Evolutionary conservation across 2,329 filamentous ascomycete species (phyloP).

Genomic region (Pleomassaria siparia): DNA sequence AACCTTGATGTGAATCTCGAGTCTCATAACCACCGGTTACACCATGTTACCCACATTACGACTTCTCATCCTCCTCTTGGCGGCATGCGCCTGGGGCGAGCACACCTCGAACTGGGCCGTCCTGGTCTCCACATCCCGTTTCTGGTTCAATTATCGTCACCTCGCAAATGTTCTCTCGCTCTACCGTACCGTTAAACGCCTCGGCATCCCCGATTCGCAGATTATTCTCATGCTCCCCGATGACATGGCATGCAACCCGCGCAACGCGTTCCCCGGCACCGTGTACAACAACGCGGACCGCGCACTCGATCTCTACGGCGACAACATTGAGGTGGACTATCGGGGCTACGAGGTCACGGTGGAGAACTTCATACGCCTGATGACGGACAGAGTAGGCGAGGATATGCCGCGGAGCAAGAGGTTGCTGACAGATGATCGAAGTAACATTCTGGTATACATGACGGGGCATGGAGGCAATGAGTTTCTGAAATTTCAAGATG

Average conservation of each 20-base stretch:
- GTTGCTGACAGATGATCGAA: conserved; percentile 88
- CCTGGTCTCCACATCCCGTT: conserved; percentile 95
- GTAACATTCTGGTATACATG: conserved; percentile 99
- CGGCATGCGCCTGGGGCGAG: conserved; percentile 59
- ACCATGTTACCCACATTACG: conserved; percentile 21
- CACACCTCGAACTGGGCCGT: conserved; percentile 99
- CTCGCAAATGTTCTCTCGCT: conserved; percentile 96
- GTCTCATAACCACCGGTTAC: not conserved
- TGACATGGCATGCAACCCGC: conserved; percentile 99
- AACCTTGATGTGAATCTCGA: not conserved
- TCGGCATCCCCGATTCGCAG: conserved; percentile 96
- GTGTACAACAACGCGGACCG: conserved; percentile 98
- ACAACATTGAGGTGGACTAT: conserved; percentile 99
- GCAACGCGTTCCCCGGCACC: conserved; percentile 95
- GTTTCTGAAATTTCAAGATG: conserved; percentile 97
- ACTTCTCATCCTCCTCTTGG: conserved; percentile 28
- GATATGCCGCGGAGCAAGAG: conserved; percentile 95
- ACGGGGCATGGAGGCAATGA: conserved; percentile 97
- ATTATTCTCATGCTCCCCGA: conserved; percentile 99
- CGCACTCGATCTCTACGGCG: conserved; percentile 92
- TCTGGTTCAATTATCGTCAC: conserved; percentile 99
- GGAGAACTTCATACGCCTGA: conserved; percentile 93
- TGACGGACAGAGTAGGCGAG: conserved; percentile 91
- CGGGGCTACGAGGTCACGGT: conserved; percentile 97
- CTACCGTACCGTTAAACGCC: conserved; percentile 95